A percentile compares a stretch with the other conserved stretches of the same genome.
phyloP scores from a whole-genome alignment of 345 rosid genomes.

The Murraya koenigii region DNA sequence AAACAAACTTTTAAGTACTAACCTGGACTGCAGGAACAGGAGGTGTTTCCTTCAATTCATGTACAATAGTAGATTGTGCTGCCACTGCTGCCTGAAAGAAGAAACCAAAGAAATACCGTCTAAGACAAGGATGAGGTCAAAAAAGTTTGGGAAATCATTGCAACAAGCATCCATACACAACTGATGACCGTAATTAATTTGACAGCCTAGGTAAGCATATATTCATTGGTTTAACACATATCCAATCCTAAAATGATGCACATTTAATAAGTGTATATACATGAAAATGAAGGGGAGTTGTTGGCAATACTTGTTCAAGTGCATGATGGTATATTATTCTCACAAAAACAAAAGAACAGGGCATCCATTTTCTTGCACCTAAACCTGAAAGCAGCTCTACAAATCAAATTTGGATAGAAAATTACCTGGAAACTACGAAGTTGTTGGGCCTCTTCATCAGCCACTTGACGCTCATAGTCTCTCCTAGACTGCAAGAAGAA shows the following conservation, averaged over 20 bases:
- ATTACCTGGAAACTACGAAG: slow-evolving; percentile 82
- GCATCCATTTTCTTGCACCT: not conserved
- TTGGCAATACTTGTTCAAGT: too few species aligned
- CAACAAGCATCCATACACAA: not conserved
- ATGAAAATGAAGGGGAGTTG: too few species aligned
- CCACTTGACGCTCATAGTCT: slow-evolving; percentile 67
- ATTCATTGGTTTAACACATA: not conserved
- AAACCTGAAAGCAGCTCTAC: not conserved
- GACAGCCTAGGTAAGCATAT: not conserved
- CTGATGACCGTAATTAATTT: not conserved
- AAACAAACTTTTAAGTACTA: slow-evolving; percentile 21
- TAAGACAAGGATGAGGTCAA: not conserved
- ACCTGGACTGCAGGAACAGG: slow-evolving; percentile 44
- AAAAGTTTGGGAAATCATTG: not conserved
- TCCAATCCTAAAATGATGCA: not conserved
- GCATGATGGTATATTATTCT: too few species aligned
- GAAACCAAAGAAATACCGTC: not conserved
- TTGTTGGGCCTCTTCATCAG: slow-evolving; percentile 70
- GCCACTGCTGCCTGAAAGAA: slow-evolving; percentile 79
- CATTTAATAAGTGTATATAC: not conserved
- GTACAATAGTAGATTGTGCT: slow-evolving; percentile 54
- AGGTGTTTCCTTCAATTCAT: slow-evolving; percentile 58
- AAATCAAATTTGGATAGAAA: not conserved
- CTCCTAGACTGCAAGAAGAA: slow-evolving; percentile 55
- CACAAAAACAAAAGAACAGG: not conserved